These are phyloP conservation scores for Dothistroma septosporum DNA, from an alignment of 2,329 filamentous ascomycete species.

Conservation along the genomic window DNA sequence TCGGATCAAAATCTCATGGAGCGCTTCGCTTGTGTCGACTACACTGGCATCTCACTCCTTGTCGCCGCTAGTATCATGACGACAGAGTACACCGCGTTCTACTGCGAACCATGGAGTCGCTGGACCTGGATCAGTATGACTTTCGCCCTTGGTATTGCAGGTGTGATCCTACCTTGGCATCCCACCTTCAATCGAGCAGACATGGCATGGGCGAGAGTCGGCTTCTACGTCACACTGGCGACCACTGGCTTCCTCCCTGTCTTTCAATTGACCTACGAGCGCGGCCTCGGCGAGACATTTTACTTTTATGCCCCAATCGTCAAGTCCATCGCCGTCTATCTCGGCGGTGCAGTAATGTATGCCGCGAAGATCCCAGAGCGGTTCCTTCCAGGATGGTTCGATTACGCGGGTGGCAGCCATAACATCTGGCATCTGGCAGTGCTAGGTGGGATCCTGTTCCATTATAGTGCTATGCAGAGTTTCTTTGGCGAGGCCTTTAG, in stretches of 20 bases:
- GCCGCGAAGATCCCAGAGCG: conserved; percentile 88
- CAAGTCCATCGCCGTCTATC: conserved; percentile 83
- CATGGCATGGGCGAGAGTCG: conserved; percentile 88
- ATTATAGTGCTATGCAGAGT: conserved; percentile 92
- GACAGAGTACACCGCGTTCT: conserved; percentile 97
- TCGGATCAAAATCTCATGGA: conserved; percentile 86
- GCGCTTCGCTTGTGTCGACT: conserved; percentile 95
- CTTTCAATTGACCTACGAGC: conserved; percentile 72
- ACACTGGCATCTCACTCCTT: conserved; percentile 92
- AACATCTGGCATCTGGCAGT: conserved; percentile 98
- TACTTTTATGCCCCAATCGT: conserved; percentile 85
- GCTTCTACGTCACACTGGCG: conserved; percentile 84
- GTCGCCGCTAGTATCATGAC: conserved; percentile 97
- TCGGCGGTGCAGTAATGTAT: conserved; percentile 79
- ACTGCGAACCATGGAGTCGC: conserved; percentile 85
- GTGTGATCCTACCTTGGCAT: conserved; percentile 92
- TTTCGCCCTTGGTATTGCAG: conserved; percentile 73
- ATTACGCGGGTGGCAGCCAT: conserved; percentile 91
- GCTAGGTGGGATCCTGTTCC: conserved; percentile 91
- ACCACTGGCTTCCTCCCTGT: conserved; percentile 86
- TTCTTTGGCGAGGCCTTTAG: conserved; percentile 66
- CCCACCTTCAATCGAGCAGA: conserved; percentile 88
- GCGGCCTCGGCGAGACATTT: conserved; percentile 74
- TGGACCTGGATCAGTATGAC: conserved; percentile 83
- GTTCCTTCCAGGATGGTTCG: conserved; percentile 88